Conservation (phyloP, 495 filamentous ascomycete species). For the Evansstolkia leycettana region DNA sequence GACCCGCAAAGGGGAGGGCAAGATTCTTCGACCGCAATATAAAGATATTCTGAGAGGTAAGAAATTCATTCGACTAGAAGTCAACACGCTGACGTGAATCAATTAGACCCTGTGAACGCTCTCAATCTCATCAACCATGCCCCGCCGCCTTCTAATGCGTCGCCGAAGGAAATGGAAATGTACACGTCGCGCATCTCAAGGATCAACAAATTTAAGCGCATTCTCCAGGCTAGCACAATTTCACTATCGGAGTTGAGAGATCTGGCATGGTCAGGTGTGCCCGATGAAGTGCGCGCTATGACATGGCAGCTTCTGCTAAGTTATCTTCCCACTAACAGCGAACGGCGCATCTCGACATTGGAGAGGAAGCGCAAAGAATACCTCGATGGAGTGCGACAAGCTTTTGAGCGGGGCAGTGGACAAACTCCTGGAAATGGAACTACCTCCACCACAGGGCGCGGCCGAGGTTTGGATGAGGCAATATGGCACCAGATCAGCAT, state of each 20-base stretch:
- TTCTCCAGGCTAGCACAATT: slow-evolving; percentile 84
- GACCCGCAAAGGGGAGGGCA: slow-evolving; percentile 77
- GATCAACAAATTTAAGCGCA: slow-evolving; percentile 97
- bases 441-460: slow-evolving; percentile 31
- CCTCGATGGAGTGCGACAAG: slow-evolving; percentile 86
- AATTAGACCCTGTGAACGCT: slow-evolving; percentile 80
- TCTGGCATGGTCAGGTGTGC: slow-evolving; percentile 85
- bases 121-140: slow-evolving; percentile 89
- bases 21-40: slow-evolving; percentile 92
- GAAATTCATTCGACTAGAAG: slow-evolving; percentile 3
- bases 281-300: slow-evolving; percentile 92
- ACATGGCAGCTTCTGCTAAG: slow-evolving; percentile 94
- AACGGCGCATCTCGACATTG: slow-evolving; percentile 77
- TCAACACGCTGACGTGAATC: slow-evolving; percentile 4
- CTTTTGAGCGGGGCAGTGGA: slow-evolving; percentile 64
- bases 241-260: slow-evolving; percentile 70
- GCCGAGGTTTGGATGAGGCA: slow-evolving; percentile 78
- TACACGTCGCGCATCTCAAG: slow-evolving; percentile 80
- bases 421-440: slow-evolving; percentile 19
- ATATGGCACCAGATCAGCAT: slow-evolving; percentile 99
- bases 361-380: slow-evolving; percentile 97
- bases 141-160: slow-evolving; percentile 57
- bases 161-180: slow-evolving; percentile 72
- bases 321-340: slow-evolving; percentile 88
- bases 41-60: slow-evolving; percentile 81